A percentile compares a stretch with the other conserved stretches of the same genome.
Evolutionary conservation across 2,329 filamentous ascomycete genomes (phyloP).

Genomic region (Akanthomyces muscarius): DNA sequence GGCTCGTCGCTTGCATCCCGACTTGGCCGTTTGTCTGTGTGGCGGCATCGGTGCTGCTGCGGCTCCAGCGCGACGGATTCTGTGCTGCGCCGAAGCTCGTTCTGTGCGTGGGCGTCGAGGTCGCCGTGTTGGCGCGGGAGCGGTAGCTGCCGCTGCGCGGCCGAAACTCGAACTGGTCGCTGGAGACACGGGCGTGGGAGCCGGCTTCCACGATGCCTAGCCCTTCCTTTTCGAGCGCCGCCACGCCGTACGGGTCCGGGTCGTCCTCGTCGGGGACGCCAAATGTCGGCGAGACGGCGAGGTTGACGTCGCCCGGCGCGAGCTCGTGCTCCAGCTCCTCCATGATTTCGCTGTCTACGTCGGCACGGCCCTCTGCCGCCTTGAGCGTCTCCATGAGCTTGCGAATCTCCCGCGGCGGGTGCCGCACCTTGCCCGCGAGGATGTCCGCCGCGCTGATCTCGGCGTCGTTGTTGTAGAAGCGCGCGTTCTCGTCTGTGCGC

Average conservation of each 20-base stretch:
- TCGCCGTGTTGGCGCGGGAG: slow-evolving; percentile 12
- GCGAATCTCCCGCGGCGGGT: slow-evolving; percentile 27
- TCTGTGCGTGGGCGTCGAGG: neutral
- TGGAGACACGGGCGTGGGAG: slow-evolving; percentile 32
- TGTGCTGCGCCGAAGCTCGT: neutral
- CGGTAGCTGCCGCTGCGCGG: slow-evolving; percentile 25
- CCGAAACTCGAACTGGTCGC: slow-evolving; percentile 34
- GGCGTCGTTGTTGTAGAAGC: slow-evolving; percentile 69
- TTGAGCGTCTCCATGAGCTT: slow-evolving; percentile 34
- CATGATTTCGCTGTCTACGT: slow-evolving; percentile 31
- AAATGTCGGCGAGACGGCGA: slow-evolving; percentile 32
- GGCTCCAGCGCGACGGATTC: slow-evolving; percentile 4
- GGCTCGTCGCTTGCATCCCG: neutral
- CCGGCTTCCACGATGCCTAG: slow-evolving; percentile 35
- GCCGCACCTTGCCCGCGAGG: slow-evolving; percentile 42
- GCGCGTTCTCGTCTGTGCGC: slow-evolving; percentile 80
- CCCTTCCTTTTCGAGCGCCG: slow-evolving; percentile 34
- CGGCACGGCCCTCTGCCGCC: slow-evolving; percentile 31
- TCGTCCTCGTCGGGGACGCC: slow-evolving; percentile 36
- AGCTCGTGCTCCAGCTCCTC: slow-evolving; percentile 33
- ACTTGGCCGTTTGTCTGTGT: slow-evolving; percentile 5
- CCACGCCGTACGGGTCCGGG: slow-evolving; percentile 36
- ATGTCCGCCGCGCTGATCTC: slow-evolving; percentile 43
- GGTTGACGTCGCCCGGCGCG: slow-evolving; percentile 33
- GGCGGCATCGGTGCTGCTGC: neutral